A percentile compares a stretch with the other conserved stretches of the same genome.
Conservation (phyloP, 345 rosid genomes). For the Noccaea caerulescens region DNA sequence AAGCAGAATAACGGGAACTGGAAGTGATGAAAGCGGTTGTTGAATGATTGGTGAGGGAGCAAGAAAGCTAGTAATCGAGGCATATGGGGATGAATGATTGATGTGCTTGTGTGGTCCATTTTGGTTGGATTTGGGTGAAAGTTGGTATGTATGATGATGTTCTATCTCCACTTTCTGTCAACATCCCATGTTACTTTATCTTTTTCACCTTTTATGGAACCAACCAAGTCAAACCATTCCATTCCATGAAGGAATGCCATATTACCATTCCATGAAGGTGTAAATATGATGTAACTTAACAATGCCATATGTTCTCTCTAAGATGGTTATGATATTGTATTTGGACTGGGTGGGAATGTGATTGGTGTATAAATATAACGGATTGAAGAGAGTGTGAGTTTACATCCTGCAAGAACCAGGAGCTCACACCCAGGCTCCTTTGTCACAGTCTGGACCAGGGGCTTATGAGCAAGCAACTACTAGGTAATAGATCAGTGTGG, state of each 20-base stretch:
- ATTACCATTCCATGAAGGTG: no score
- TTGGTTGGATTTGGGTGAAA: constrained; percentile 28
- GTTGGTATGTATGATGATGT: constrained; percentile 18
- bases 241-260: not conserved
- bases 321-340: constrained; percentile 1
- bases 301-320: not conserved
- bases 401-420: not conserved
- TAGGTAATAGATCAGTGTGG: constrained; percentile 87
- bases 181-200: constrained; percentile 33
- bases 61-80: constrained; percentile 26
- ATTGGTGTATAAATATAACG: not conserved
- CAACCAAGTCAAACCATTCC: not conserved
- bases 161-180: constrained; percentile 19
- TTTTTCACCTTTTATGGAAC: not conserved
- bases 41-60: constrained; percentile 27
- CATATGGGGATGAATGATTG: not conserved
- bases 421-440: constrained; percentile 54
- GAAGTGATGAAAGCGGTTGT: not conserved
- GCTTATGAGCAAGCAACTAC: constrained; percentile 79
- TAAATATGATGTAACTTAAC: no score
- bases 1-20: not conserved
- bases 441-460: constrained; percentile 78
- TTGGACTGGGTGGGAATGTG: not conserved
- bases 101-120: constrained; percentile 18
- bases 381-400: not conserved